Conservation (phyloP, 2,329 filamentous ascomycete genomes). For the Sclerotinia borealis region DNA sequence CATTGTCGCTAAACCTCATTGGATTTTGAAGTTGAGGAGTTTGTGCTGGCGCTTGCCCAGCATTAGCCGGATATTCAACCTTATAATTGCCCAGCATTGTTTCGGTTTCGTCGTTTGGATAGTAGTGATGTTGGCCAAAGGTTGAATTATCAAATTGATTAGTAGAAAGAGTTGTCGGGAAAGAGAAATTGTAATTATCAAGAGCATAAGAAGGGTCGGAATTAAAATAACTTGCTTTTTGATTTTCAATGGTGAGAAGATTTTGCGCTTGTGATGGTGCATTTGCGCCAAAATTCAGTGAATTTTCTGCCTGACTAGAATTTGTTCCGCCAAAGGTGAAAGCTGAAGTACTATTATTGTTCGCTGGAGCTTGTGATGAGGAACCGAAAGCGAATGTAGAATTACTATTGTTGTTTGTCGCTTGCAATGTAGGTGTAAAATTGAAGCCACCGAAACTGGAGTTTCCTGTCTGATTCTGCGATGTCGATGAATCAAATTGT, state of each 20-base stretch:
- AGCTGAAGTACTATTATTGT: not conserved
- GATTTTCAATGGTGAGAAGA: constrained; percentile 1
- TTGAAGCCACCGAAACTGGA: constrained; percentile 2
- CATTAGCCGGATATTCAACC: not conserved
- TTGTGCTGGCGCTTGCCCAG: constrained; percentile 3
- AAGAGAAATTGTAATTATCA: not conserved
- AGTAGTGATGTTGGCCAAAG: not conserved
- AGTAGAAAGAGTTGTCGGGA: not conserved
- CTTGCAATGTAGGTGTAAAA: not conserved
- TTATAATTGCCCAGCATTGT: not conserved
- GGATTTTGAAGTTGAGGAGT: not conserved
- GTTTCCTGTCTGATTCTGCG: not conserved
- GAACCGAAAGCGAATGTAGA: constrained; percentile 7
- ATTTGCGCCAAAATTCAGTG: constrained; percentile 2
- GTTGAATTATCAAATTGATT: not conserved
- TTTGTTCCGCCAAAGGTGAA: constrained; percentile 2
- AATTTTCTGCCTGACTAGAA: not conserved
- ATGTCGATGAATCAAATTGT: not conserved
- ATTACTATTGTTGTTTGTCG: not conserved
- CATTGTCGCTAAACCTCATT: not conserved
- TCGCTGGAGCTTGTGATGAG: constrained; percentile 5
- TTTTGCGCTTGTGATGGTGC: not conserved
- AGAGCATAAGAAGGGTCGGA: not conserved
- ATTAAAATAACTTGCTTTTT: constrained; percentile 10
- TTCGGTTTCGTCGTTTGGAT: not conserved